Evolutionary conservation across 345 rosid genomes (phyloP).

Genomic region (Brassica napus): DNA sequence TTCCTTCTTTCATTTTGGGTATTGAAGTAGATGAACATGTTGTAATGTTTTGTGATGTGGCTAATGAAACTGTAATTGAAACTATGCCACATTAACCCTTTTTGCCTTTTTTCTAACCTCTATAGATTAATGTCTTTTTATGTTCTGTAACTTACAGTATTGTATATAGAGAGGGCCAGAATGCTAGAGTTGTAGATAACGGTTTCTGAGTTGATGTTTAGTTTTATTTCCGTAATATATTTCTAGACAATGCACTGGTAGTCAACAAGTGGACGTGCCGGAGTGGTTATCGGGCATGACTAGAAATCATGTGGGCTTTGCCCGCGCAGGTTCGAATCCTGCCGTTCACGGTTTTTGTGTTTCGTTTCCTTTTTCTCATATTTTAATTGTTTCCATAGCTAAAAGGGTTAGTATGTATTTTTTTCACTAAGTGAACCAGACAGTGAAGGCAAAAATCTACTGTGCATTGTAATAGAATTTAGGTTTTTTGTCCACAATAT

Average conservation of each 20-base stretch:
- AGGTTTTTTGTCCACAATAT: not conserved
- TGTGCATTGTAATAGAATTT: not conserved
- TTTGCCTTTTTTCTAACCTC: not conserved
- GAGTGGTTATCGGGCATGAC: slow-evolving; percentile 81
- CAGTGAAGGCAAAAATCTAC: not conserved
- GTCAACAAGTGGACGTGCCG: slow-evolving; percentile 36
- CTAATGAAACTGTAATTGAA: slow-evolving; percentile 33
- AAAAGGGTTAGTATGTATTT: not conserved
- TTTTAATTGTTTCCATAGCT: not conserved
- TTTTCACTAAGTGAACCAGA: not conserved
- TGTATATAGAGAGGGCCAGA: not conserved
- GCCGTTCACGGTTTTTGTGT: slow-evolving; percentile 37
- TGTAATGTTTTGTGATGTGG: slow-evolving; percentile 37
- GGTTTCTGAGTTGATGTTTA: not conserved
- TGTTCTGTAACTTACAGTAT: not conserved
- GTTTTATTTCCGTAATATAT: not conserved
- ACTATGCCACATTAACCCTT: not conserved
- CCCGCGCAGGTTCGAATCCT: slow-evolving; percentile 95
- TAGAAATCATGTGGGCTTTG: slow-evolving; percentile 91
- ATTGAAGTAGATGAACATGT: slow-evolving; percentile 32
- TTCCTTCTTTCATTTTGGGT: not conserved
- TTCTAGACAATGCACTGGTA: fast-evolving
- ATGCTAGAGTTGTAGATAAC: not conserved
- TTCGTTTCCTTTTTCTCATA: not conserved
- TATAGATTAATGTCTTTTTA: not conserved